Percentiles rank a stretch among this genome's conserved stretches.
Conservation (phyloP, 1,139 yeast species). For the Nakaseomyces glabratus region DNA sequence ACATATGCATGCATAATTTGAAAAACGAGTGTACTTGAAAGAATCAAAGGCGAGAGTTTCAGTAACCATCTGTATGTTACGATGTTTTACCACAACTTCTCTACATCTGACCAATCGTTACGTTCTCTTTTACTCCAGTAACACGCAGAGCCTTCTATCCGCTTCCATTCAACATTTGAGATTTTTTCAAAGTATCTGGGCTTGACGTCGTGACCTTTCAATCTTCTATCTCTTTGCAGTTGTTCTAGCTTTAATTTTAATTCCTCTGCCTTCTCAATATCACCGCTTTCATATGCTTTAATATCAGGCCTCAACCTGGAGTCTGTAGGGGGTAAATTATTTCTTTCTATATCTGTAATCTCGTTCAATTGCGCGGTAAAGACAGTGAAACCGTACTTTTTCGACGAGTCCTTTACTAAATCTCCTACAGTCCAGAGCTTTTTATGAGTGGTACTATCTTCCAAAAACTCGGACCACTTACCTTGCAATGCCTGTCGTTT, state of each 20-base stretch:
- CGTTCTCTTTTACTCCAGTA: slow-evolving; percentile 73
- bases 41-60: too few species aligned
- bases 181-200: slow-evolving; percentile 59
- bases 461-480: slow-evolving; percentile 28
- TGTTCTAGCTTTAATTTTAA: slow-evolving; percentile 66
- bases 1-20: too few species aligned
- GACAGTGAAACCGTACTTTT: slow-evolving; percentile 76
- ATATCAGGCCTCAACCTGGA: slow-evolving; percentile 87
- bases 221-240: slow-evolving; percentile 69
- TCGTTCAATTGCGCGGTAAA: slow-evolving; percentile 79
- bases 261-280: slow-evolving; percentile 59
- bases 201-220: slow-evolving; percentile 40
- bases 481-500: slow-evolving; percentile 22
- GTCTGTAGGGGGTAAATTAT: slow-evolving; percentile 69
- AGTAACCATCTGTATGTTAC: too few species aligned
- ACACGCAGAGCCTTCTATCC: slow-evolving; percentile 50
- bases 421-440: slow-evolving; percentile 32
- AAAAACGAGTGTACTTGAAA: too few species aligned
- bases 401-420: slow-evolving; percentile 47
- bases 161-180: slow-evolving; percentile 50
- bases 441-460: slow-evolving; percentile 31
- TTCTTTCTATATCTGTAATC: slow-evolving; percentile 60
- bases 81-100: slow-evolving; percentile 49
- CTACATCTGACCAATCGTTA: slow-evolving; percentile 50
- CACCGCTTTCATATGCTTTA: slow-evolving; percentile 58